Evolutionary conservation across 176 grass and related monocot species (phyloP).

Genomic region (Coix lacrymajobi): DNA sequence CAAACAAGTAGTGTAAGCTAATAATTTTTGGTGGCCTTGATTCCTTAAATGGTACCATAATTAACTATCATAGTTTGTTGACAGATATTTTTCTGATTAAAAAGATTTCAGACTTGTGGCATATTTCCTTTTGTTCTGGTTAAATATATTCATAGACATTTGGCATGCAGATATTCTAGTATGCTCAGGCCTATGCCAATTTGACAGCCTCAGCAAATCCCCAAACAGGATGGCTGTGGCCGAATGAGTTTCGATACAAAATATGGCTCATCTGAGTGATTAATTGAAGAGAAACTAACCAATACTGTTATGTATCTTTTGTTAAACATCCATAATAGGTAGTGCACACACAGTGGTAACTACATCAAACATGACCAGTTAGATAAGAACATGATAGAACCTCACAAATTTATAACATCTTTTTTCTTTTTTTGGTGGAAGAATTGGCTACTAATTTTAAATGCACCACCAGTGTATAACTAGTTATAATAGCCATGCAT

Average conservation of each 20-base stretch:
- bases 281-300: not conserved
- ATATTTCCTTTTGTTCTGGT: not conserved
- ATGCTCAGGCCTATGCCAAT: not conserved
- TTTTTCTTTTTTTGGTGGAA: not conserved
- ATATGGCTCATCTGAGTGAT: not conserved
- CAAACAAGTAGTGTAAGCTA: not conserved
- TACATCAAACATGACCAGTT: too few species aligned
- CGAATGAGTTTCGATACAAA: too few species aligned
- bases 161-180: not conserved
- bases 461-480: not conserved
- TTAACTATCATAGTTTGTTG: not conserved
- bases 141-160: not conserved
- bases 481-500: not conserved
- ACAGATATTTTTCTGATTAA: not conserved
- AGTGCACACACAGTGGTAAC: not conserved
- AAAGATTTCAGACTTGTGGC: not conserved
- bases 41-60: not conserved
- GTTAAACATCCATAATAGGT: not conserved
- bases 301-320: not conserved
- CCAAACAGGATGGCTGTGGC: too few species aligned
- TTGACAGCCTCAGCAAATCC: not conserved
- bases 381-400: not conserved
- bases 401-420: not conserved
- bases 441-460: not conserved
- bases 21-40: not conserved